Percentiles rank a stretch among this genome's conserved stretches.
These are phyloP conservation scores for Canavalia gladiata DNA, from an alignment of 306 rosid species.

Conservation along the genomic window DNA sequence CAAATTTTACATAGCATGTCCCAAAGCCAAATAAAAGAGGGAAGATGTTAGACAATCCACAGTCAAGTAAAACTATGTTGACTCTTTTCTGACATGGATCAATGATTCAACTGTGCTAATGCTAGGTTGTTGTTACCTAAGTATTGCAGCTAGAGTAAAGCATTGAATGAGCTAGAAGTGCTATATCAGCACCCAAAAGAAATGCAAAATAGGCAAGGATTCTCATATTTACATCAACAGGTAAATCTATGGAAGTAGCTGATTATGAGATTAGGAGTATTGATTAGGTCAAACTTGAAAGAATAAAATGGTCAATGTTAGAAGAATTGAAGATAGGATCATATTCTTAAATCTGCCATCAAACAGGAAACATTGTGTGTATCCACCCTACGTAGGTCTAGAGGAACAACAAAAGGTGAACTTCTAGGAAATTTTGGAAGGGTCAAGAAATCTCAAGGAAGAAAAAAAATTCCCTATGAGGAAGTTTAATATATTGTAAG, in stretches of 20 bases:
- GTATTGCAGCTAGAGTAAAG: background rate
- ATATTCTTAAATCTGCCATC: background rate
- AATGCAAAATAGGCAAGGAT: background rate
- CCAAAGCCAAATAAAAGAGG: constrained; percentile 2
- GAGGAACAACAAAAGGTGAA: background rate
- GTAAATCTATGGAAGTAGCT: background rate
- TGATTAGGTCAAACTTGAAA: background rate
- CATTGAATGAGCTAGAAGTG: background rate
- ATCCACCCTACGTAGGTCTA: background rate
- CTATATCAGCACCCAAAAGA: background rate
- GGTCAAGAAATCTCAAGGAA: background rate
- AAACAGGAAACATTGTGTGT: background rate
- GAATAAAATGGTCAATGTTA: background rate
- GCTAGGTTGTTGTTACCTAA: background rate
- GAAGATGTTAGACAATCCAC: background rate
- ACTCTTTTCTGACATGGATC: constrained; percentile 1
- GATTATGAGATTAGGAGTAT: background rate
- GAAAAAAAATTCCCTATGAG: background rate
- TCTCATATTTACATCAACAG: background rate
- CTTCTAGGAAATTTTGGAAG: background rate
- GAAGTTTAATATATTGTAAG: background rate
- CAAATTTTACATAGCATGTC: background rate
- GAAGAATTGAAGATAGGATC: background rate
- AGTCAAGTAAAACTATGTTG: background rate
- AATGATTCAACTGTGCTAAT: background rate